Evolutionary conservation across 2,329 filamentous ascomycete genomes (phyloP).

Genomic region (Esteya vermicola): DNA sequence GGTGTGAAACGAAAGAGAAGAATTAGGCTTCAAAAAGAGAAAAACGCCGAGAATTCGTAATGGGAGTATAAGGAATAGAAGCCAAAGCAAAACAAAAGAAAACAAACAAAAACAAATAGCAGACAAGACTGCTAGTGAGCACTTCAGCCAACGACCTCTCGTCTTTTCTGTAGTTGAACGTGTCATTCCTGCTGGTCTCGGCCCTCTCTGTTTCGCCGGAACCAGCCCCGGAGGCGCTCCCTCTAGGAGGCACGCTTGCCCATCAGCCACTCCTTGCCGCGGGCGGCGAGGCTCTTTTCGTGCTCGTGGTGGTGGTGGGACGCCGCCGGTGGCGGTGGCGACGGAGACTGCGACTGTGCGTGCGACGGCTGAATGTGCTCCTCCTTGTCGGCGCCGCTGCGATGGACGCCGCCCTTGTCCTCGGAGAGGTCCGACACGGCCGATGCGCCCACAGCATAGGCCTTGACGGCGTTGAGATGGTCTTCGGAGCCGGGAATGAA

Average conservation of each 20-base stretch:
- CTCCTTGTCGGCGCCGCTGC: no score
- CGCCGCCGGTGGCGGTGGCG: slow-evolving; percentile 5
- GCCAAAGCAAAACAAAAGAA: neutral
- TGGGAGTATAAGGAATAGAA: neutral
- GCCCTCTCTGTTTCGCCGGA: no score
- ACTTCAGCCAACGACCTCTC: no score
- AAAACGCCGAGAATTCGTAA: neutral
- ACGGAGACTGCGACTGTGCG: slow-evolving; percentile 4
- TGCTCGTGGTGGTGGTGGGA: slow-evolving; percentile 1
- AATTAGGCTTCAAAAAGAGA: no score
- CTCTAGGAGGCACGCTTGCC: slow-evolving; percentile 26
- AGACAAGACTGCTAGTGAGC: no score
- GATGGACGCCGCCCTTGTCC: no score
- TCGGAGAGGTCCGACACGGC: slow-evolving; percentile 20
- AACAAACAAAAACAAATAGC: neutral
- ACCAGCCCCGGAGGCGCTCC: neutral
- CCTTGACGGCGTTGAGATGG: slow-evolving; percentile 16
- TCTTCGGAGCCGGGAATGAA: slow-evolving; percentile 33
- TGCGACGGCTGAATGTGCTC: slow-evolving; percentile 7
- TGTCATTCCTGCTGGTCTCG: no score
- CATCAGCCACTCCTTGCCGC: slow-evolving; percentile 35
- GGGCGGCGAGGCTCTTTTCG: slow-evolving; percentile 20
- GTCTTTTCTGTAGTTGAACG: neutral
- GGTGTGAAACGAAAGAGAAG: no score
- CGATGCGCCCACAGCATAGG: slow-evolving; percentile 13